phyloP scores from a whole-genome alignment of 2,329 filamentous ascomycete genomes.

The Alternaria tenuissima region DNA sequence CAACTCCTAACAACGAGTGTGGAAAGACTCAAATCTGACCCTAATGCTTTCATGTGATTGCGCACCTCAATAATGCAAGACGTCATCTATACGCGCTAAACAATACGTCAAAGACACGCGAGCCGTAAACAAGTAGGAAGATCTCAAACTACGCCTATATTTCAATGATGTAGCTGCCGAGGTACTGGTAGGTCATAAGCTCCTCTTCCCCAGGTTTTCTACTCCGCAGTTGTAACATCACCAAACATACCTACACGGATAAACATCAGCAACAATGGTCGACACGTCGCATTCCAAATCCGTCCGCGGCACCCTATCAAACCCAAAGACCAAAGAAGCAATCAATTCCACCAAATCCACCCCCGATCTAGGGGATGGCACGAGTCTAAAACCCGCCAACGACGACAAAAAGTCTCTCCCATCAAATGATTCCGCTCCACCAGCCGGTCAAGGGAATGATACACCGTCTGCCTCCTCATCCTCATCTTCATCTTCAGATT shows the following conservation, averaged over 20 bases:
- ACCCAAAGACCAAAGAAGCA: conserved; percentile 38
- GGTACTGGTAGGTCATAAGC: neutral
- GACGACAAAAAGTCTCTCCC: conserved; percentile 24
- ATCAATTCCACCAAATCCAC: conserved; percentile 22
- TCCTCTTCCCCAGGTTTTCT: neutral
- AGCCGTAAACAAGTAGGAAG: conserved; percentile 5
- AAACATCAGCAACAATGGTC: conserved; percentile 20
- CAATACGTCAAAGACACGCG: conserved; percentile 23
- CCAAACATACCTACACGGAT: conserved; percentile 7
- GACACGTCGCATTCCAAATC: conserved; percentile 30
- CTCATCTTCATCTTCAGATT: conserved; percentile 6
- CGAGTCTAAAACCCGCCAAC: conserved; percentile 31
- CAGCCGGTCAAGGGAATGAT: conserved; percentile 11
- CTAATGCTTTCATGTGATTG: conserved; percentile 7
- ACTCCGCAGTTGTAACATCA: neutral
- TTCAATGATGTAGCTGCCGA: conserved; percentile 20
- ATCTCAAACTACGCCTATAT: conserved; percentile 6
- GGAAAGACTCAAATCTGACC: neutral
- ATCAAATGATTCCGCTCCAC: conserved; percentile 23
- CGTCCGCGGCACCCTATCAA: conserved; percentile 43
- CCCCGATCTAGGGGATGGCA: conserved; percentile 36
- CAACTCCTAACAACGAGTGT: neutral
- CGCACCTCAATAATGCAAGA: conserved; percentile 27
- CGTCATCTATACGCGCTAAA: conserved; percentile 30
- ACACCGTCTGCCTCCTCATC: neutral